phyloP scores from a whole-genome alignment of 495 filamentous ascomycete genomes.

The Aspergillus hancockii region DNA sequence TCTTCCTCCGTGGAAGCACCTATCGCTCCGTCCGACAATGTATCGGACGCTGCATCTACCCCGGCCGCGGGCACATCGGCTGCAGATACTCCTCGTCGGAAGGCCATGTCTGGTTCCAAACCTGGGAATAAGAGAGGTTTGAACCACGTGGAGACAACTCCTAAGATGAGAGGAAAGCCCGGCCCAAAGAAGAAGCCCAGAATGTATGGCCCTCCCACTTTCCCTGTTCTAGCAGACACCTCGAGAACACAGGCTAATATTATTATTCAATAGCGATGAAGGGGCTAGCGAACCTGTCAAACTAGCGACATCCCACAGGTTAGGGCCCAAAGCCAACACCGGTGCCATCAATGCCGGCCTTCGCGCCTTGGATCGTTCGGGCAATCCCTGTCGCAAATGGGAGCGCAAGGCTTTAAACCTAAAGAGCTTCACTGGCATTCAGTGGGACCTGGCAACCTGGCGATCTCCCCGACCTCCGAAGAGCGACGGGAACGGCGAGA shows the following conservation, averaged over 20 bases:
- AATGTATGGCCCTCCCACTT: slow-evolving; percentile 65
- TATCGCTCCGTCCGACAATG: slow-evolving; percentile 54
- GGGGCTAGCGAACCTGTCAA: slow-evolving; percentile 55
- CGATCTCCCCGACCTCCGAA: slow-evolving; percentile 61
- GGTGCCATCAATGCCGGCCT: slow-evolving; percentile 97
- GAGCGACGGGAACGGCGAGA: slow-evolving; percentile 40
- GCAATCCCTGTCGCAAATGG: slow-evolving; percentile 92
- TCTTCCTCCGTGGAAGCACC: slow-evolving; percentile 51
- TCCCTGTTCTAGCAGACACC: neutral
- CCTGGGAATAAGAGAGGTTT: slow-evolving; percentile 60
- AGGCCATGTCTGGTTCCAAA: slow-evolving; percentile 60
- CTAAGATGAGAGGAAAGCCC: slow-evolving; percentile 79
- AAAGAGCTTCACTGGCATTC: slow-evolving; percentile 89
- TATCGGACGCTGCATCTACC: slow-evolving; percentile 55
- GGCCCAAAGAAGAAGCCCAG: slow-evolving; percentile 93
- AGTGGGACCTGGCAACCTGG: slow-evolving; percentile 86
- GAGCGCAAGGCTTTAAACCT: slow-evolving; percentile 75
- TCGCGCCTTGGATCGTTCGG: slow-evolving; percentile 86
- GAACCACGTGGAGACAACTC: slow-evolving; percentile 55
- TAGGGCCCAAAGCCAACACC: slow-evolving; percentile 96
- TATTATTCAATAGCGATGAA: slow-evolving; percentile 52
- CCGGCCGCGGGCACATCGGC: slow-evolving; percentile 53
- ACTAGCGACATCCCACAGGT: slow-evolving; percentile 61
- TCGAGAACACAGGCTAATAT: slow-evolving; percentile 17
- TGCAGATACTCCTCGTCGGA: slow-evolving; percentile 53